Evolutionary conservation across 2,329 filamentous ascomycete species (phyloP), one percentile per base, ranked within the genome.

Genomic region (Fusarium musae): DNA sequence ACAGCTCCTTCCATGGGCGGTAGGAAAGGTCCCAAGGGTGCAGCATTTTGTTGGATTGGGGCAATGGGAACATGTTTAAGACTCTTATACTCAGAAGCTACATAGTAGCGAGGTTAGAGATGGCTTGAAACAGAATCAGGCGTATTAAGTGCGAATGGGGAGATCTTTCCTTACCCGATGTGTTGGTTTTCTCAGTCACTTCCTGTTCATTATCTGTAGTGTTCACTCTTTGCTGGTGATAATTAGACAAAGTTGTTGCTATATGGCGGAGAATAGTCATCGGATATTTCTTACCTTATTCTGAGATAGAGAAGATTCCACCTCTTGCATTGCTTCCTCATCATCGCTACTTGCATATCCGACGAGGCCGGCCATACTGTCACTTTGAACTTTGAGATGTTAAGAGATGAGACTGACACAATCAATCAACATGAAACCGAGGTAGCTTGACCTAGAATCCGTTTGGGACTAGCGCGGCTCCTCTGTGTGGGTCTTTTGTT

Each of bases 281-380:
- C 30, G 23, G 13, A 44, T 15, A 10, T 47, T 60, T 44, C 39
- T 44, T 73, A 76, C 76, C 69, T 63, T 70, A 57, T 59, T 46
- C 17, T 56, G 47, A 4, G 39, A 30, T 16, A 21, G 37, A 15
- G 50, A 23, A 43, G 74, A 26, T 32, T 77, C 59, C 17, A 53
- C 28, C 12, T 63, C 54, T 15, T 76, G 58, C 6, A 73, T 71
- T 5, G 83, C 84, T 6, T 85, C 83, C 10, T 87, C 86, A 4
- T 87, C 87, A 47, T 87, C 86, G 62, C 86, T 88, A 73, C 87
- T 88, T 19, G 82, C 85, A 69, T 88, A 88, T 39, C 77, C 82
- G 12, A 88, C 87, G 17, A 88, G 82, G 3, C 82, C 85, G 49
- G 82, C 82, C 84, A 86, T 78, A 32, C 56, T 75, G 17, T 44